Conservation (phyloP, 345 rosid species). For the Gossypium turneri region DNA sequence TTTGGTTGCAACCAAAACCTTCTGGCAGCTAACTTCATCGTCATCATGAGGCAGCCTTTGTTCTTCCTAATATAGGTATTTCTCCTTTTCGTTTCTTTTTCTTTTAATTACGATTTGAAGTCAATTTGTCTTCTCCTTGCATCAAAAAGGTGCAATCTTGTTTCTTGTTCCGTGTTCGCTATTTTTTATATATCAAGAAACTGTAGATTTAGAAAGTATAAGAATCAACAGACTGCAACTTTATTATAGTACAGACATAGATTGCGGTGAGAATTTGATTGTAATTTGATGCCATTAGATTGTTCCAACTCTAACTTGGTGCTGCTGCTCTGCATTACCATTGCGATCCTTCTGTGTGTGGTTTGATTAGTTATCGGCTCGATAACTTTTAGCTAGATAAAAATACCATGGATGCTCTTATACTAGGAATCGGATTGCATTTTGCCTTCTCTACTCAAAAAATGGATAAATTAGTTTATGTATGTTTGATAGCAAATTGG, state of each 20-base stretch:
- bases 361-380: background rate
- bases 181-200: conserved; percentile 21
- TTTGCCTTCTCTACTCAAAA: no score
- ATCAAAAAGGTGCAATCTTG: conserved; percentile 32
- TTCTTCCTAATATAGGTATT: conserved; percentile 37
- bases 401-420: no score
- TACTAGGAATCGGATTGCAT: no score
- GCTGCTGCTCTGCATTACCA: background rate
- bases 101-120: conserved; percentile 16
- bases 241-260: conserved; percentile 17
- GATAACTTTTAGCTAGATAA: background rate
- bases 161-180: conserved; percentile 15
- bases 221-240: conserved; percentile 20
- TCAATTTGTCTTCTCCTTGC: conserved; percentile 32
- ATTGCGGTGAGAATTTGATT: background rate
- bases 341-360: background rate
- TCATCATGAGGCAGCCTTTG: conserved; percentile 32
- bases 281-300: conserved; percentile 1
- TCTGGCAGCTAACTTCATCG: conserved; percentile 54
- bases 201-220: conserved; percentile 21
- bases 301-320: background rate
- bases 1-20: conserved; percentile 64
- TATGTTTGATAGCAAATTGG: no score
- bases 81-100: conserved; percentile 16
- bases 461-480: no score